Evolutionary conservation across 2,329 filamentous ascomycete genomes (phyloP), one percentile per base, ranked within the genome.

Genomic region (Alternaria angustiovoidea): DNA sequence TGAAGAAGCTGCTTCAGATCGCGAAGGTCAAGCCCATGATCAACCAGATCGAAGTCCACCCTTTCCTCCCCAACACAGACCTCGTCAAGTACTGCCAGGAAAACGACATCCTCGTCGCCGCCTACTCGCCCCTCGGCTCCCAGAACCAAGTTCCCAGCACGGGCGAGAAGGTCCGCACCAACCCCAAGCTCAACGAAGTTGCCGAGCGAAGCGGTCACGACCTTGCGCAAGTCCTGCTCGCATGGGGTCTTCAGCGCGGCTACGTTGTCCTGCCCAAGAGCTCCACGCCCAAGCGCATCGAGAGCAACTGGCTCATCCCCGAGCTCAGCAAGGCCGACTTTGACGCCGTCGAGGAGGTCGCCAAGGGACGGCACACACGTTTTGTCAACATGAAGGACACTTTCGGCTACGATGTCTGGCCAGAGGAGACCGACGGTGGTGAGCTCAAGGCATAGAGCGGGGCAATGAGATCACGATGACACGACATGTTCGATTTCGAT

Each of bases 381-480:
- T 92, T 93, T 72, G 90, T 93, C 60, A 92, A 93, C 81, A 92
- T 92, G 90, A 92, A 91, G 84, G 89, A 91, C 66, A 91, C 88
- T 1, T 92, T 92, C 76, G 90, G 90, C 7, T 91, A 90, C 75
- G 83, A 92, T 69, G 85, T 92, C 51, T 81, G 80, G 80, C 75
- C 79, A n/a, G 75, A 80, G 56, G 80, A 81, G 75, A 70, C 68
- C 1, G 55, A 73, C 12, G 53, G 57, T 47, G 70, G 66, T 56
- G 70, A 70, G 64, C 61, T 72, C 56, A 72, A 70, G 67, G 67
- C 63, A 30, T 72, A 67, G 41, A 47, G 52, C 30, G 34, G 47
- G 48, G 43, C 18, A 20, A 36, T 38, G 18, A 46, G 24, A 52
- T 51, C 20, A 60, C 30, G 24, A 61, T 22, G 20, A 44, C 54